Base-by-base conservation (phyloP, 164 flowering plant genomes). In the Nymphaea thermarum region DNA sequence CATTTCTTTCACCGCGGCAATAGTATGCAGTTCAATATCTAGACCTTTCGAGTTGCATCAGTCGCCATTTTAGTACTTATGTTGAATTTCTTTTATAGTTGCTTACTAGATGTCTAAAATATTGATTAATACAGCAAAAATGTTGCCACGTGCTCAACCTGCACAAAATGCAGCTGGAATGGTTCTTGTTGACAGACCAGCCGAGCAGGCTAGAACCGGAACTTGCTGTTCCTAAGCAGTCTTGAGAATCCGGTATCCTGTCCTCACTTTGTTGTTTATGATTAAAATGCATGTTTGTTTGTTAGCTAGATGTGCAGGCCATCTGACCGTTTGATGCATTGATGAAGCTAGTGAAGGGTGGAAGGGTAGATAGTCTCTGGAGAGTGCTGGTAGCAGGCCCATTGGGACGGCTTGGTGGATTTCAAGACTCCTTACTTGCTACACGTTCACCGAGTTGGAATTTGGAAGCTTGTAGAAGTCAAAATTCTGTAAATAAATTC, bases 91-190 rank as follows among this genome's bases (percentile, higher is more conserved):
- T 73, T 53, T 45, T 67, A 25, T 64, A 55, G 36, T 25, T 25
- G 36, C 36, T 25, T 25, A 25, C 36, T 25, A 25, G 36, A 25
- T 25, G 36, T 25, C 1, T 25, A 25, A 25, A 25, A 25, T 25
- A 1, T 25, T 25, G 36, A 25, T 25, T 0, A 25, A 25, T 68
- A 66, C 85, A 89, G 92, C 95, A 42, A 89, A 75, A 71, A 80
- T 80, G 67, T 74, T 89, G 71, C 95, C 95, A 44, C 84, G 85
- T 67, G 92, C 89, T 73, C 95, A 85, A 75, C 87, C 92, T 59
- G 72, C 86, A 60, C 90, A 87, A 72, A 85, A 84, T 70, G 87
- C 92, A 57, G 75, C 92, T 59, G 95, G 92, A 62, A 86, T 89
- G 92, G 89, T 89, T 78, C 87, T 85, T 43, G 83, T 79, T 65